A percentile compares a stretch with the other conserved stretches of the same genome.
These are phyloP conservation scores for Rhodocollybia butyracea DNA, from an alignment of 768 basidiomycete genomes.

Conservation along the genomic window DNA sequence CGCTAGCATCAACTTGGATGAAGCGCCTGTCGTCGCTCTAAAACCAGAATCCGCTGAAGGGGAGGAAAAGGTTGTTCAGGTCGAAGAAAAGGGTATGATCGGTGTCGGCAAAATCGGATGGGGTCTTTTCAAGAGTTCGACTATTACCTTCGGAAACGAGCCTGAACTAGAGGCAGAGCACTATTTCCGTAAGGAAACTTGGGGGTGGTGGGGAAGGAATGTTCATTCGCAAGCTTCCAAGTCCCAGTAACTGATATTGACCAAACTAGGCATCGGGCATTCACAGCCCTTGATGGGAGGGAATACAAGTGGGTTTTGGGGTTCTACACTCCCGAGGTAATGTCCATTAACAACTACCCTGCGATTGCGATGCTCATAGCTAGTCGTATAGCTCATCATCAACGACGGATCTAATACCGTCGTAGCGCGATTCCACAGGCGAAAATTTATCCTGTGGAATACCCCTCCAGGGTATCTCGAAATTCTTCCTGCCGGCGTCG, in stretches of 20 bases:
- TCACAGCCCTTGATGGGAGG: constrained; percentile 21
- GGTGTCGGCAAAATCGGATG: constrained; percentile 31
- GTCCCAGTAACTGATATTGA: not conserved
- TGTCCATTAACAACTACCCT: not conserved
- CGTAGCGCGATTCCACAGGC: constrained; percentile 17
- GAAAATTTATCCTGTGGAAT: constrained; percentile 8
- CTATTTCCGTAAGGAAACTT: constrained; percentile 23
- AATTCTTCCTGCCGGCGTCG: constrained; percentile 20
- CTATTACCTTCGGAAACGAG: constrained; percentile 22
- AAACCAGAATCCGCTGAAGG: not conserved
- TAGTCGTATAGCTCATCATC: constrained; percentile 12
- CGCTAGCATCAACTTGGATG: not conserved
- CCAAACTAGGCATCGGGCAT: constrained; percentile 13
- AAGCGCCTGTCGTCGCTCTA: not conserved
- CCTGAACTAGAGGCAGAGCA: constrained; percentile 19
- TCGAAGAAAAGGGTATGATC: not conserved
- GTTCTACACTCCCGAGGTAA: constrained; percentile 9
- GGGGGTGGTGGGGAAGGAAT: constrained; percentile 20
- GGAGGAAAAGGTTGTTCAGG: not conserved
- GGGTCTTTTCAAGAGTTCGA: constrained; percentile 23
- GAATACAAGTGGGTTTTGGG: constrained; percentile 22
- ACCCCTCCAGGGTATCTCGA: constrained; percentile 16
- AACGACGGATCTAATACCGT: constrained; percentile 18
- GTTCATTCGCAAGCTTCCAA: not conserved
- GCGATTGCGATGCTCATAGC: not conserved